Conservation (phyloP, 352 stramenopile genomes). For the Phytophthora idaei region DNA sequence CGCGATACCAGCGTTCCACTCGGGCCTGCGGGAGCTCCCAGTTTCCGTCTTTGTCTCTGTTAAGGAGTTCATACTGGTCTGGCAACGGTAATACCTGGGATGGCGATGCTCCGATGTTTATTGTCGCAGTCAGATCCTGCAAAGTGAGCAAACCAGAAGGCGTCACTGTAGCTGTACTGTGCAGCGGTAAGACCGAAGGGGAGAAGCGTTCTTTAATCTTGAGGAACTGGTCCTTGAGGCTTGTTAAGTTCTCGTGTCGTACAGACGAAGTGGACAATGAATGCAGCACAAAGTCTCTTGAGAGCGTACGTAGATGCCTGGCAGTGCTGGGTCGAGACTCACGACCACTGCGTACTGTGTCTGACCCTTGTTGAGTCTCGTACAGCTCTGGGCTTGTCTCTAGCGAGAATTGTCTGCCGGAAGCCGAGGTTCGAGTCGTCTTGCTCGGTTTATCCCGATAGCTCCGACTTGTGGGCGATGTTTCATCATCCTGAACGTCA, state of each 20-base stretch:
- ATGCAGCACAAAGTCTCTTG: constrained; percentile 63
- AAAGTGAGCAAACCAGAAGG: constrained; percentile 11
- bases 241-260: constrained; percentile 70
- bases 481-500: constrained; percentile 28
- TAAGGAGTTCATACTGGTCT: neutral
- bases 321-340: constrained; percentile 12
- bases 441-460: constrained; percentile 33
- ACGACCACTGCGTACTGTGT: constrained; percentile 38
- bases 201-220: constrained; percentile 84
- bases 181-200: constrained; percentile 33
- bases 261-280: constrained; percentile 46
- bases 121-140: constrained; percentile 1
- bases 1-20: constrained; percentile 74
- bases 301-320: constrained; percentile 47
- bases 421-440: neutral
- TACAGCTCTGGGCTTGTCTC: constrained; percentile 17
- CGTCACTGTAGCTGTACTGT: constrained; percentile 18
- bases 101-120: constrained; percentile 4
- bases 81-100: constrained; percentile 13
- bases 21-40: constrained; percentile 50
- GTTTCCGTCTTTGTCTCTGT: constrained; percentile 11
- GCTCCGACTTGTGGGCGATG: constrained; percentile 32
- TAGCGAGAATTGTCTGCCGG: constrained; percentile 11
- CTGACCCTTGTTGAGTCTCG: constrained; percentile 16
- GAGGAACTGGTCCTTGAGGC: constrained; percentile 80